phyloP scores from a whole-genome alignment of 352 stramenopile genomes.

The Thraustochytrium striatum region DNA sequence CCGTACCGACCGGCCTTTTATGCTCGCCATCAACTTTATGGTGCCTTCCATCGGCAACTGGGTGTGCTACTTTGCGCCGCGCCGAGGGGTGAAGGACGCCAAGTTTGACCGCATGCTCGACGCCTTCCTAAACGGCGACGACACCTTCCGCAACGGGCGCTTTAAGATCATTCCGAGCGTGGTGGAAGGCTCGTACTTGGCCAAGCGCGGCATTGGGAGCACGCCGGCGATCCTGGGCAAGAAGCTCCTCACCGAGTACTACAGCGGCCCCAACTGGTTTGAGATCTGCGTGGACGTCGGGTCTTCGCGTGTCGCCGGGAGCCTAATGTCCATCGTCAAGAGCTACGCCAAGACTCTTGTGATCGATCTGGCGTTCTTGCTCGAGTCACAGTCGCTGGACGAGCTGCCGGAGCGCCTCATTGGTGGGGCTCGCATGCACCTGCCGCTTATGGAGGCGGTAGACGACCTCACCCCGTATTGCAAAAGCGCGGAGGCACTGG shows the following conservation, averaged over 20 bases:
- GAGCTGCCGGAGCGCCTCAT: conserved; percentile 64
- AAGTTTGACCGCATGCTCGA: conserved; percentile 77
- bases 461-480: not conserved
- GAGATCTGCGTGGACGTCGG: conserved; percentile 76
- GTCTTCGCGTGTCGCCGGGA: conserved; percentile 71
- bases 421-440: conserved; percentile 55
- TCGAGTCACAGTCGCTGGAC: conserved; percentile 74
- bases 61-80: conserved; percentile 68
- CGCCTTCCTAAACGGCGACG: conserved; percentile 71
- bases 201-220: conserved; percentile 72
- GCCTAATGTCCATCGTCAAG: conserved; percentile 70
- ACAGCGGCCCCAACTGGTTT: conserved; percentile 78
- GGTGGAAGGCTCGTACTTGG: conserved; percentile 78
- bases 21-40: conserved; percentile 82
- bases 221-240: conserved; percentile 76
- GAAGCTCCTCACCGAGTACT: conserved; percentile 77
- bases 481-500: not conserved
- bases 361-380: conserved; percentile 78
- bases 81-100: conserved; percentile 53
- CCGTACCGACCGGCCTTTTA: conserved; percentile 60
- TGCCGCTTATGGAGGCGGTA: conserved; percentile 35
- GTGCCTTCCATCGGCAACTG: conserved; percentile 72
- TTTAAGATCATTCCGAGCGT: conserved; percentile 82
- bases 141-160: conserved; percentile 70
- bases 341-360: conserved; percentile 78